These are phyloP conservation scores for Neofusicoccum ribis DNA, from an alignment of 2,329 filamentous ascomycete genomes.

Conservation along the genomic window DNA sequence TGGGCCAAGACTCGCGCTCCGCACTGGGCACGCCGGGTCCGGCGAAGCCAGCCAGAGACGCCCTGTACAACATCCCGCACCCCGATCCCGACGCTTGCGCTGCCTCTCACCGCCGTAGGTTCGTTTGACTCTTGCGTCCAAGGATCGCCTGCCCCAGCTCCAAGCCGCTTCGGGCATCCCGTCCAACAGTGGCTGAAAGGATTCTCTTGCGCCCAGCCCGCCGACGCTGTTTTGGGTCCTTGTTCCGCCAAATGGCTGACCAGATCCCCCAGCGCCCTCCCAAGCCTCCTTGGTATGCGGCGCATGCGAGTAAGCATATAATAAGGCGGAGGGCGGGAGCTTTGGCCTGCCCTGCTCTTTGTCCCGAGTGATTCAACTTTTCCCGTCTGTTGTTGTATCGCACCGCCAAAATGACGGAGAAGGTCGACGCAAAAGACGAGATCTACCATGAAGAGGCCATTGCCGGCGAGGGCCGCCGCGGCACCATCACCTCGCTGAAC, in stretches of 20 bases:
- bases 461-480: slow-evolving; percentile 22
- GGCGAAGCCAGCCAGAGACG: neutral
- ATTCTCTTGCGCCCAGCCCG: slow-evolving; percentile 1
- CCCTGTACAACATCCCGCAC: neutral
- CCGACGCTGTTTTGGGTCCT: neutral
- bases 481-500: slow-evolving; percentile 23
- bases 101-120: neutral
- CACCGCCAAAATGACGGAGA: slow-evolving; percentile 3
- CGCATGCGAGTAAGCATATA: slow-evolving; percentile 4
- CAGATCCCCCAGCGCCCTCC: neutral
- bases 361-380: neutral
- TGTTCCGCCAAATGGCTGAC: neutral
- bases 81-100: neutral
- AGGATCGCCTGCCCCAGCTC: slow-evolving; percentile 1
- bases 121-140: neutral
- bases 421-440: slow-evolving; percentile 21
- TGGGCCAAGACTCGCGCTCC: neutral
- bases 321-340: neutral
- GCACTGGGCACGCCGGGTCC: neutral
- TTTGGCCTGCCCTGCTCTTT: neutral
- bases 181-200: slow-evolving; percentile 5
- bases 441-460: slow-evolving; percentile 26
- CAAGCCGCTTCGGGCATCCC: slow-evolving; percentile 8
- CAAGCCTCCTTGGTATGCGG: neutral
- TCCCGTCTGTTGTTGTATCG: neutral